Evolutionary conservation across 257 asterid species (phyloP).

Genomic region (Rehmannia glutinosa): DNA sequence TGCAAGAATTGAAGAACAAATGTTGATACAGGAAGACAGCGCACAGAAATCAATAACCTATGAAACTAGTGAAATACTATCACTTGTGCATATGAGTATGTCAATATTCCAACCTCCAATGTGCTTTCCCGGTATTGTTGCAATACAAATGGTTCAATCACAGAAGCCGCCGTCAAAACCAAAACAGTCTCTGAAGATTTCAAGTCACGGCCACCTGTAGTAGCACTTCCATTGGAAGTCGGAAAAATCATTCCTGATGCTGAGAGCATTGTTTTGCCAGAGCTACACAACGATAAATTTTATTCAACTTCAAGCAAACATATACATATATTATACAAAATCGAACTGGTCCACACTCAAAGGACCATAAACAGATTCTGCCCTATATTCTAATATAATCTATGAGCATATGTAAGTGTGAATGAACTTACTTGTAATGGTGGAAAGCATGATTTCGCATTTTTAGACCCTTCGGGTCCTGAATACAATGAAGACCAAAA

Average conservation of each 20-base stretch:
- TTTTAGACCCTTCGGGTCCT: constrained; percentile 97
- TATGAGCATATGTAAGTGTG: background rate
- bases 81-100: background rate
- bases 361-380: background rate
- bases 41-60: constrained; percentile 2
- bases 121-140: constrained; percentile 38
- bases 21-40: background rate
- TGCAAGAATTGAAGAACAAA: constrained; percentile 29
- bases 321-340: too few relatives aligned
- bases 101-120: constrained; percentile 39
- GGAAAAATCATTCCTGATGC: constrained; percentile 92
- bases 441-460: constrained; percentile 97
- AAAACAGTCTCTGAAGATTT: constrained; percentile 33
- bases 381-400: background rate
- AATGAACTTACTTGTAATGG: constrained; percentile 65
- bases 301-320: constrained; percentile 5
- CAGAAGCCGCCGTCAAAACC: constrained; percentile 84
- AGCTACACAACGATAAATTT: constrained; percentile 33
- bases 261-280: constrained; percentile 88
- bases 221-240: constrained; percentile 29
- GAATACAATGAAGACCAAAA: constrained; percentile 21
- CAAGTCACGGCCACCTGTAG: constrained; percentile 11
- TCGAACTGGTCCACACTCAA: background rate
- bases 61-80: constrained; percentile 1
- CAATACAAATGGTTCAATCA: constrained; percentile 70